Evolutionary conservation across 306 rosid genomes (phyloP).

Genomic region (Pterocarpus santalinus): DNA sequence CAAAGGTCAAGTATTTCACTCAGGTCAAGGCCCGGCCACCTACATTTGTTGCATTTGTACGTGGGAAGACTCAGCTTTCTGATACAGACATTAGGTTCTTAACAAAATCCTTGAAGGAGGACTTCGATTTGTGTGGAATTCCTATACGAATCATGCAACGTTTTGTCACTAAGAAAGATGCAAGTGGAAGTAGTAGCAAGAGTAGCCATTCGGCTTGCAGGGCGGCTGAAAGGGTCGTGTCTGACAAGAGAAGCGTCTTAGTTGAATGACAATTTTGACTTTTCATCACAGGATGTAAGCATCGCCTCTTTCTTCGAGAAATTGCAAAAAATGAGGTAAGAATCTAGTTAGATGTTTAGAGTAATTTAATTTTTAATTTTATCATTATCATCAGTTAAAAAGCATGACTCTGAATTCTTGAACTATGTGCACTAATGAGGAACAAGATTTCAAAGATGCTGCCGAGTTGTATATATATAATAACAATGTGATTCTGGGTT

Average conservation of each 20-base stretch:
- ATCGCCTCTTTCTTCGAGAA: slow-evolving; percentile 14
- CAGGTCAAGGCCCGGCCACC: slow-evolving; percentile 99
- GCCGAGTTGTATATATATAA: background rate
- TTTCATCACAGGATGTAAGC: background rate
- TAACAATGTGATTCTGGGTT: background rate
- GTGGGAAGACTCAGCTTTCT: slow-evolving; percentile 77
- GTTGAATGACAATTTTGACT: slow-evolving; percentile 46
- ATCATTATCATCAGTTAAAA: slow-evolving; percentile 8
- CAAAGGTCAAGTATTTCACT: slow-evolving; percentile 91
- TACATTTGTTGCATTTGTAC: slow-evolving; percentile 85
- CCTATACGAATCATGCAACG: slow-evolving; percentile 92
- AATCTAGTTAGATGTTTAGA: slow-evolving; percentile 5
- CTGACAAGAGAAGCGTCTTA: slow-evolving; percentile 74
- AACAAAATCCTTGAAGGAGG: slow-evolving; percentile 90
- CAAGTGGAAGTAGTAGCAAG: slow-evolving; percentile 50
- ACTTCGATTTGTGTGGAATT: slow-evolving; percentile 95
- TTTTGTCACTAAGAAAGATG: slow-evolving; percentile 56
- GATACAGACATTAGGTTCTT: slow-evolving; percentile 83
- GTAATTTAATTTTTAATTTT: slow-evolving; percentile 11
- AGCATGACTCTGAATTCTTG: background rate
- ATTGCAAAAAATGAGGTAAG: slow-evolving; percentile 19
- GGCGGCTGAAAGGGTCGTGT: slow-evolving; percentile 54
- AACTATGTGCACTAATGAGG: background rate
- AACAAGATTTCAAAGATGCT: slow-evolving; percentile 24
- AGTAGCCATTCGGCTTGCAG: slow-evolving; percentile 47